Base-by-base conservation (phyloP, 2,329 filamentous ascomycete genomes). In the Shiraia sp. region DNA sequence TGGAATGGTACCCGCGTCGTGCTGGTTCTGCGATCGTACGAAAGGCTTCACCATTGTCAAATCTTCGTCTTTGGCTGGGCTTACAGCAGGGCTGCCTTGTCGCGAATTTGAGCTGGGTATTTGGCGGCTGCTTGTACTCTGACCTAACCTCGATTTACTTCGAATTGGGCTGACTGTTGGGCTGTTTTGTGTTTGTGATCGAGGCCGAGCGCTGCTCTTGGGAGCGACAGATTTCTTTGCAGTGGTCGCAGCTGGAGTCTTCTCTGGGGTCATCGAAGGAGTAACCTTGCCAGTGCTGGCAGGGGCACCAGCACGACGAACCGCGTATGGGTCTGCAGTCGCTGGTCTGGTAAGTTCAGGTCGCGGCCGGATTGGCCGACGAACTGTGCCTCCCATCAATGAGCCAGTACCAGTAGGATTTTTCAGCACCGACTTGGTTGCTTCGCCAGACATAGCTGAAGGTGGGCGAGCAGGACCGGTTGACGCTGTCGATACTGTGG, bases 371-470 rank as follows among this genome's bases (percentile, higher is more conserved):
- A 64, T 60, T 3, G 66, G 77, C 38, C 77, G 77, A 35, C 82
- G 75, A 49, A 83, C 77, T 15, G 82, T 81, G 12, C 80, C 82
- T 31, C 80, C 78, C 56, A 82, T 80, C 9, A 85, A 56, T 4
- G 74, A 74, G 23, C 72, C 70, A 12, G 68, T 66, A 14, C 61
- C 66, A 24, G 62, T 65, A 1, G 59, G 45, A 40, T 47, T 65
- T 30, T 62, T 57, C 30, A 67, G 27, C 26, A 57, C 60, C 10
- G 64, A 65, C 40, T 65, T 70, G 9, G 63, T 63, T 8, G 61
- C 49, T 17, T 57, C 51, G 7, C 64, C 62, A 9, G 65, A 65
- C 45, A 69, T 45, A 37, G 66, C 62, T 28, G 70, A 70, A 24
- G 71, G 68, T 10, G 69, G 66, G 29, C 68, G 52, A 14, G 59